These are phyloP conservation scores for Termitomyces sp. DNA, from an alignment of 768 basidiomycete genomes.

Conservation along the genomic window DNA sequence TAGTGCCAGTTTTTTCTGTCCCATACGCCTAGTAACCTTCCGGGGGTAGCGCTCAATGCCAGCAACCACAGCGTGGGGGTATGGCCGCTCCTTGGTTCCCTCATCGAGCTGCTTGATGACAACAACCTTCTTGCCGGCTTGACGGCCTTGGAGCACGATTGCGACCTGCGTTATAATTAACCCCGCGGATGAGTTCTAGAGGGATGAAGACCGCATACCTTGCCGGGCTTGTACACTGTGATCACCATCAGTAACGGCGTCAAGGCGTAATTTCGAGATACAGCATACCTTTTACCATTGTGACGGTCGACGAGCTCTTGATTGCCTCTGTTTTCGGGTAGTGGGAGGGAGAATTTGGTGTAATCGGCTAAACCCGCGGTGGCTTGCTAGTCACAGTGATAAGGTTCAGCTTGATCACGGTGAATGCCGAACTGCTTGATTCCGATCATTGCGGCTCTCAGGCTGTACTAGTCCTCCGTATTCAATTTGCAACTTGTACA, in stretches of 20 bases:
- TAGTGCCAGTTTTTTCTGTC: conserved; percentile 88
- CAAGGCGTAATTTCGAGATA: conserved; percentile 8
- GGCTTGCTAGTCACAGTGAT: conserved; percentile 40
- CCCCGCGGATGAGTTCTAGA: background rate
- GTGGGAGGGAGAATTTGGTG: conserved; percentile 25
- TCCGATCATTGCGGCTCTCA: too few relatives aligned
- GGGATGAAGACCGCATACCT: conserved; percentile 46
- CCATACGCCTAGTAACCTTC: conserved; percentile 98
- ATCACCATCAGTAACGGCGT: conserved; percentile 16
- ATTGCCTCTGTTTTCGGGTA: conserved; percentile 33
- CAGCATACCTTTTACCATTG: conserved; percentile 59
- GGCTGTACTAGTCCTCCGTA: too few relatives aligned
- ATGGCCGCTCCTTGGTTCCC: conserved; percentile 93
- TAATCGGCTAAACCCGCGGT: conserved; percentile 38
- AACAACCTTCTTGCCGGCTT: conserved; percentile 99
- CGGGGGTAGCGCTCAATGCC: conserved; percentile 98
- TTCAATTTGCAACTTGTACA: too few relatives aligned
- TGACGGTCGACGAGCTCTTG: conserved; percentile 45
- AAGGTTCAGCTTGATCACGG: conserved; percentile 29
- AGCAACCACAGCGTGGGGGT: conserved; percentile 97
- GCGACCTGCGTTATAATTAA: conserved; percentile 59
- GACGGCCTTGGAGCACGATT: conserved; percentile 97
- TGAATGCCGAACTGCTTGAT: background rate
- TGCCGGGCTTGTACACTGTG: conserved; percentile 92
- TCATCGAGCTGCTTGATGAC: conserved; percentile 98